phyloP scores from a whole-genome alignment of 2,329 filamentous ascomycete genomes.

The Colletotrichum sp. region DNA sequence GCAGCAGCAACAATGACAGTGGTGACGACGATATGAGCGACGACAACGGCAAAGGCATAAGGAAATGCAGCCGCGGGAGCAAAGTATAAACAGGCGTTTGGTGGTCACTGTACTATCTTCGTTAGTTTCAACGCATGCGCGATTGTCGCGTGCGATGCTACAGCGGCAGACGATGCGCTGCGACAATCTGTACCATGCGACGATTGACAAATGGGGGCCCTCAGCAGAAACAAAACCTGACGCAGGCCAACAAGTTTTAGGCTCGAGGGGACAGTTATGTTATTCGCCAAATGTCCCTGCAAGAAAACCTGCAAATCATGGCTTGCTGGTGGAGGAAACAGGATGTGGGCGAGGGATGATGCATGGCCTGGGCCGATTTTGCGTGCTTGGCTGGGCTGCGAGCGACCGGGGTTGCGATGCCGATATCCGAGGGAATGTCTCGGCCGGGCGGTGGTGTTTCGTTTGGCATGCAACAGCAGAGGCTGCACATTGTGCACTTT shows the following conservation, averaged over 20 bases:
- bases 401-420: not conserved
- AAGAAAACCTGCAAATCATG: not conserved
- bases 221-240: not conserved
- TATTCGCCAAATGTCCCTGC: not conserved
- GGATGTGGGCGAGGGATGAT: not conserved
- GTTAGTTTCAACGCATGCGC: not conserved
- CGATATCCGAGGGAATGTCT: slow-evolving; percentile 14
- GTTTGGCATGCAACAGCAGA: not conserved
- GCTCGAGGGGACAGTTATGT: not conserved
- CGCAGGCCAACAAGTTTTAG: not conserved
- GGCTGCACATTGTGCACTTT: not conserved
- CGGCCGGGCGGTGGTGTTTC: not conserved
- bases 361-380: not conserved
- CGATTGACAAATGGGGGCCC: not conserved
- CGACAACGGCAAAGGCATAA: accelerated
- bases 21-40: not conserved
- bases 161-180: not conserved
- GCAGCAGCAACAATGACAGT: not conserved
- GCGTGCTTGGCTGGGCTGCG: not conserved
- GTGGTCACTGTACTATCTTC: accelerated
- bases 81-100: not conserved
- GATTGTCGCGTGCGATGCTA: not conserved
- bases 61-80: accelerated
- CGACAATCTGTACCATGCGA: too few species aligned
- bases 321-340: not conserved